Percentiles rank a stretch among this genome's conserved stretches.
phyloP scores from a whole-genome alignment of 371 early-diverging fungal species.

The Mortierella sp. region DNA sequence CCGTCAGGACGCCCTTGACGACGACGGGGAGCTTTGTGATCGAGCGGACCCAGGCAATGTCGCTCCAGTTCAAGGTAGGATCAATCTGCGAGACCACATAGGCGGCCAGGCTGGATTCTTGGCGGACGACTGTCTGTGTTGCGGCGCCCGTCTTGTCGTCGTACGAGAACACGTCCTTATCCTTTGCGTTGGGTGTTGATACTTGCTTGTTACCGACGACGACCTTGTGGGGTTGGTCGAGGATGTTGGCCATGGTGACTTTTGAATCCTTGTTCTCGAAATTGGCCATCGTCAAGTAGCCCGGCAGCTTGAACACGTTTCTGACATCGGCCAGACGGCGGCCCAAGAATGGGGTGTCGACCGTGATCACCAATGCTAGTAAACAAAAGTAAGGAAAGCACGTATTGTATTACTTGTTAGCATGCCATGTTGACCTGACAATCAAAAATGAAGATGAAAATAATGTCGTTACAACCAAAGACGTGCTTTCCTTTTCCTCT shows the following conservation, averaged over 20 bases:
- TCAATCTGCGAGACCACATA: conserved; percentile 85
- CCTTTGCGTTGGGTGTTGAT: too few relatives aligned
- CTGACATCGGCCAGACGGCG: conserved; percentile 93
- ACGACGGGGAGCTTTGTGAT: conserved; percentile 91
- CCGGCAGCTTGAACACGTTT: conserved; percentile 68
- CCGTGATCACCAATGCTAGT: conserved; percentile 87
- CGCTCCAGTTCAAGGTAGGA: conserved; percentile 88
- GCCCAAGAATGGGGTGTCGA: conserved; percentile 93
- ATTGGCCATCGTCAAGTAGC: conserved; percentile 67
- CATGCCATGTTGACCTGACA: too few relatives aligned
- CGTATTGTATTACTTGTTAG: too few relatives aligned
- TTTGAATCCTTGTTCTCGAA: conserved; percentile 60
- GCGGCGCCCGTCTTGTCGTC: background rate
- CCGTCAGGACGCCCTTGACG: conserved; percentile 93
- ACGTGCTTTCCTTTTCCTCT: too few relatives aligned
- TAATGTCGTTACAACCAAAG: too few relatives aligned
- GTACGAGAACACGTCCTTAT: background rate
- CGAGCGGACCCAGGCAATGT: conserved; percentile 85
- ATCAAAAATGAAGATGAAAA: background rate
- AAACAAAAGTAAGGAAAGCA: background rate
- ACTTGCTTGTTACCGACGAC: too few relatives aligned
- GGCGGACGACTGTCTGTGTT: conserved; percentile 21
- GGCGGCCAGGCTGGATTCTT: conserved; percentile 67
- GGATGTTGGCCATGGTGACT: conserved; percentile 50
- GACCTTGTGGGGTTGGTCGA: conserved; percentile 29